Evolutionary conservation across 2,329 filamentous ascomycete species (phyloP).

Genomic region (Penicillium capsulatum): DNA sequence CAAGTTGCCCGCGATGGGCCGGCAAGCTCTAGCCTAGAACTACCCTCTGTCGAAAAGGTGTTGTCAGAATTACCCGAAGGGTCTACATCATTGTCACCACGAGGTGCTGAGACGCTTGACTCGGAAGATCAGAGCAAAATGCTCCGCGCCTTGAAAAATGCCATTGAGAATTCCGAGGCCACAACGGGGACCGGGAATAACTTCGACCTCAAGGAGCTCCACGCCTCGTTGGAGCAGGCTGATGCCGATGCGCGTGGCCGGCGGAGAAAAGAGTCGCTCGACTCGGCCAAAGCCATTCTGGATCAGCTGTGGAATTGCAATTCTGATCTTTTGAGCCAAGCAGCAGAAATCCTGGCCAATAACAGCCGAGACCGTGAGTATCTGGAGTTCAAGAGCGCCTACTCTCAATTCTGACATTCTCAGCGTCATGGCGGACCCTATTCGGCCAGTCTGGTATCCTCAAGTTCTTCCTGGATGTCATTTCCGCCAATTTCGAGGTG

Average conservation of each 20-base stretch:
- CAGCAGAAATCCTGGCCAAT: slow-evolving; percentile 40
- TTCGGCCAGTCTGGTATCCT: slow-evolving; percentile 41
- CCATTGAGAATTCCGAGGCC: slow-evolving; percentile 26
- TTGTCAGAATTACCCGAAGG: slow-evolving; percentile 21
- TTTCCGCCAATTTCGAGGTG: slow-evolving; percentile 30
- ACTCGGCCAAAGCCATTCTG: slow-evolving; percentile 29
- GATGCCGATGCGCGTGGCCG: slow-evolving; percentile 23
- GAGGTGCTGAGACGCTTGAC: slow-evolving; percentile 17
- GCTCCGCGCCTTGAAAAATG: slow-evolving; percentile 31
- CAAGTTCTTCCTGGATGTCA: slow-evolving; percentile 40
- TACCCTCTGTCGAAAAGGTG: slow-evolving; percentile 26
- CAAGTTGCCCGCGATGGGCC: slow-evolving; percentile 4
- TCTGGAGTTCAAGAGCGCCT: neutral
- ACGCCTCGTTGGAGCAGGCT: slow-evolving; percentile 29
- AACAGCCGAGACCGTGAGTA: slow-evolving; percentile 42
- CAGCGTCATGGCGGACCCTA: slow-evolving; percentile 39
- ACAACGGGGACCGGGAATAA: slow-evolving; percentile 20
- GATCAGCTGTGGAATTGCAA: slow-evolving; percentile 36
- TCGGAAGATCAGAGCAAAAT: slow-evolving; percentile 32
- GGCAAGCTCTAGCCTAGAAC: slow-evolving; percentile 13
- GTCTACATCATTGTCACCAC: slow-evolving; percentile 19
- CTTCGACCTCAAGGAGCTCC: slow-evolving; percentile 28
- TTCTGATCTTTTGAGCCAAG: slow-evolving; percentile 34
- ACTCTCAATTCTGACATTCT: neutral
- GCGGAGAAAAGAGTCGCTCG: slow-evolving; percentile 22